Conservation (phyloP, 768 basidiomycete species). For the Termitomyces sp. region DNA sequence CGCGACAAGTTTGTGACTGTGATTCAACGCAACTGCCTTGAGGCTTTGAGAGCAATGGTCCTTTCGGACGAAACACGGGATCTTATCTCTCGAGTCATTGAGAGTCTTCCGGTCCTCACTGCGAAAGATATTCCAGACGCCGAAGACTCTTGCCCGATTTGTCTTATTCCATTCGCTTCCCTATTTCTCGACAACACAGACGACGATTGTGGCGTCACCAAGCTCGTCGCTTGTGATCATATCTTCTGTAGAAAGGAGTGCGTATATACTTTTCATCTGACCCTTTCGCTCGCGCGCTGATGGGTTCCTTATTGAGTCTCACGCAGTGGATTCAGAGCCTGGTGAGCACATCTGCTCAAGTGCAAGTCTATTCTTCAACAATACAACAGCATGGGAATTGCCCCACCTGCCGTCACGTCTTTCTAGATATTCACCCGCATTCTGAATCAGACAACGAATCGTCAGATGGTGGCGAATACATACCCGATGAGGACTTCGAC, state of each 20-base stretch:
- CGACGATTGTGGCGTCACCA: constrained; percentile 44
- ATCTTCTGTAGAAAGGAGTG: constrained; percentile 67
- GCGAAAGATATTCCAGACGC: constrained; percentile 30
- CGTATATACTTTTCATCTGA: neutral
- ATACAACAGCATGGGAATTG: constrained; percentile 61
- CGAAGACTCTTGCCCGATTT: constrained; percentile 64
- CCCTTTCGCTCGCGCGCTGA: neutral
- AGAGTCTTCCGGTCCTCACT: constrained; percentile 38
- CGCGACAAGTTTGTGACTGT: constrained; percentile 8
- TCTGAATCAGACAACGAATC: constrained; percentile 59
- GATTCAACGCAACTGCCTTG: constrained; percentile 6
- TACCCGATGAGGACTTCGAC: constrained; percentile 48
- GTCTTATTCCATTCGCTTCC: constrained; percentile 46
- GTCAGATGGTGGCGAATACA: constrained; percentile 63
- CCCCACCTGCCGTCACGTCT: constrained; percentile 59
- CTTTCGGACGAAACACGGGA: constrained; percentile 17
- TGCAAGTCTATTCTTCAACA: neutral
- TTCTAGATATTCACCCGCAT: constrained; percentile 47
- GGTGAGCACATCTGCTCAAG: constrained; percentile 27
- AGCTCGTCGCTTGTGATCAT: constrained; percentile 56
- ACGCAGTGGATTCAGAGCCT: constrained; percentile 60
- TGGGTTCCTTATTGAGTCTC: constrained; percentile 34
- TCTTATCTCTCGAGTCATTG: constrained; percentile 33
- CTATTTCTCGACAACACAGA: constrained; percentile 31
- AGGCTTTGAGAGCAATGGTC: constrained; percentile 6